Evolutionary conservation across 2,329 filamentous ascomycete species (phyloP), one percentile per base, ranked within the genome.

Genomic region (Saccharata proteae): DNA sequence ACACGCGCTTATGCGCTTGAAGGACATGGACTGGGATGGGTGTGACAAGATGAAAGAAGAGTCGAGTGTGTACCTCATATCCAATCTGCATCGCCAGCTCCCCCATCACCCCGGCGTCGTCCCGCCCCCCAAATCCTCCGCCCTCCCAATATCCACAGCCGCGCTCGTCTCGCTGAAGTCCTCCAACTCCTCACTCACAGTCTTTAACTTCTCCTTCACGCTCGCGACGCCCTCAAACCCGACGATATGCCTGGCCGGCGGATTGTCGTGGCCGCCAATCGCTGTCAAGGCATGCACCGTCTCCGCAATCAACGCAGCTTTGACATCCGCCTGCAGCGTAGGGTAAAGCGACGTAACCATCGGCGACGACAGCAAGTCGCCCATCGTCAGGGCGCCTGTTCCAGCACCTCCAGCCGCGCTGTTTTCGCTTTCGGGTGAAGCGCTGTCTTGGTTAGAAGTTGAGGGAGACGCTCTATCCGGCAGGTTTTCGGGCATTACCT

Each of bases 201-300:
- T 94, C 62, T 92, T 93, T 34, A 98, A 62, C 59, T 96, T 96
- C 59, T 96, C 90, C 54, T 88, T 92, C 22, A 96, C 88, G 23
- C 81, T 81, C 5, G 74, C 69, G 9, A 88, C 80, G 1, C 83
- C 88, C 54, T 96, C 90, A 33, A 80, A 74, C 0, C 90, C 88
- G 2, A 96, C 86, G 46, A 96, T 94, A 52, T 96, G 88, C 18
- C 90, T 68, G 1, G 85, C 83, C 0, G 90, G 90, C 2, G 90
- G 90, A 52, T 96, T 96, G 51, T 94, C 86, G 52, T 94, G 86
- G 0, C 88, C 90, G 1, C 85, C 90, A 44, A 96, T 93, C 0
- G 86, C 84, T 10, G 80, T 82, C 26, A 98, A 66, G 2, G 88
- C 86, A 53, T 93, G 80, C 0, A 96, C 81, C 1, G 90, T 93